Conservation (phyloP, 2,329 filamentous ascomycete species). For the Paracorniculantispora psalliotae region DNA sequence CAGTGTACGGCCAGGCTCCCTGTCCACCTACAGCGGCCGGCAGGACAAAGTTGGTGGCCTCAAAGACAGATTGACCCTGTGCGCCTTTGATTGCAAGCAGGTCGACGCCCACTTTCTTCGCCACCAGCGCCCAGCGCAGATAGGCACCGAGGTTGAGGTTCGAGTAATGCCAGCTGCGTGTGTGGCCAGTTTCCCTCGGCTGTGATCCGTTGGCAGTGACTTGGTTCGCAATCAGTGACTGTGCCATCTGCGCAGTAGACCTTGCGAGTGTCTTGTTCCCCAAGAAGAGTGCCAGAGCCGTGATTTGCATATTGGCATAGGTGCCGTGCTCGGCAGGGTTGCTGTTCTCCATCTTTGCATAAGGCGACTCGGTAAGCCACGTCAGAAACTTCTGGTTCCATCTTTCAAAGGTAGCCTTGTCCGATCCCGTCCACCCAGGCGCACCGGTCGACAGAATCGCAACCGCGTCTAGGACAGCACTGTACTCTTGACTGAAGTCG, state of each 20-base stretch:
- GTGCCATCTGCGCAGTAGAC: background rate
- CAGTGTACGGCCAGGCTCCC: conserved; percentile 18
- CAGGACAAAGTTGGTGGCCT: conserved; percentile 21
- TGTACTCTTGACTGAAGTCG: conserved; percentile 23
- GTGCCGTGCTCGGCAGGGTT: conserved; percentile 24
- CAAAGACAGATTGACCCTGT: conserved; percentile 20
- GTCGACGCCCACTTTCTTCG: conserved; percentile 19
- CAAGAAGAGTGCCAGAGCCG: conserved; percentile 22
- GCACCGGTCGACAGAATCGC: conserved; percentile 17
- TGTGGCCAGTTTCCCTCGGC: conserved; percentile 23
- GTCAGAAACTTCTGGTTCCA: conserved; percentile 22
- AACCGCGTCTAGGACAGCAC: conserved; percentile 22
- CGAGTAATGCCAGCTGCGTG: conserved; percentile 26
- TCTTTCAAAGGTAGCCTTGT: conserved; percentile 17
- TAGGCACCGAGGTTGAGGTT: conserved; percentile 22
- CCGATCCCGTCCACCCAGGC: conserved; percentile 18
- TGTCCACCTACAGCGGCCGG: conserved; percentile 19
- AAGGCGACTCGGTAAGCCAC: conserved; percentile 22
- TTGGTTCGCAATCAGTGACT: conserved; percentile 18
- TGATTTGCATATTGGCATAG: conserved; percentile 21
- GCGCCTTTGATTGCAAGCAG: conserved; percentile 20
- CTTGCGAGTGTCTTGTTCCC: conserved; percentile 17
- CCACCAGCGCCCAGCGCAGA: conserved; percentile 18
- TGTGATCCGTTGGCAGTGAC: conserved; percentile 21
- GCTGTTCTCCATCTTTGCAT: conserved; percentile 18